Base-by-base conservation (phyloP, 139 green algal species). In the Chlamydomonas schloesseri region DNA sequence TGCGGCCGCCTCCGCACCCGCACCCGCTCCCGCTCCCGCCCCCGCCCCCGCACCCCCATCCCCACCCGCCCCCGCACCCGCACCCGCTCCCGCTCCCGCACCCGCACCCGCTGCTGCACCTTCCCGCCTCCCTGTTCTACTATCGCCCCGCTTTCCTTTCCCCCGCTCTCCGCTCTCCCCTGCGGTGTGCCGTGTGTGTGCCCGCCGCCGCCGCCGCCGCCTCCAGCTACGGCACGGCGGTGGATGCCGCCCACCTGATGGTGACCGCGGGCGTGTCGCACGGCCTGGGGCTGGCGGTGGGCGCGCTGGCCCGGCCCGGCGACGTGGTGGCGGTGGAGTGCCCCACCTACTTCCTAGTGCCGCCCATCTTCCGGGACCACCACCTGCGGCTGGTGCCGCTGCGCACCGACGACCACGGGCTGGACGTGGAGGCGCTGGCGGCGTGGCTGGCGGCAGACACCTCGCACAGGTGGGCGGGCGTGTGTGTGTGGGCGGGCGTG, bases 331-430 rank as follows among this genome's bases (percentile, higher is more conserved):
- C 90, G n/a, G 87, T 90, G 67, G 90, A 93, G 83, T 42, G 36
- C 18, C 90, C 90, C 58, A 93, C 90, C 8, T 93, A 93, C 87
- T 93, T 91, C 80, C 83, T 93, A n/a, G 86, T 84, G 11, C 69
- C 74, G 17, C 70, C 57, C 67, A 88, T 91, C 31, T 82, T 89
- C n/a, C 31, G 53, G 26, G 60, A 85, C 55, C 53, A 76, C 50
- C 65, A 69, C 64, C 55, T 88, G 31, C 36, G n/a, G 3, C 58
- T 71, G 17, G 42, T 71, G 36, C 37, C 42, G 23, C 17, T 84
- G 20, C 84, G 50, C 58, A 89, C 74, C 14, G 77, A 88, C 70
- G 55, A 53, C 33, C 21, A 89, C 18, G 88, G 88, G 21, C 31
- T 91, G 64, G 83, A 88, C 55, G 79, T 88, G 15, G 78, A 82